Conservation (phyloP, 2,329 filamentous ascomycete species). For the Pseudocercospora crystallina region DNA sequence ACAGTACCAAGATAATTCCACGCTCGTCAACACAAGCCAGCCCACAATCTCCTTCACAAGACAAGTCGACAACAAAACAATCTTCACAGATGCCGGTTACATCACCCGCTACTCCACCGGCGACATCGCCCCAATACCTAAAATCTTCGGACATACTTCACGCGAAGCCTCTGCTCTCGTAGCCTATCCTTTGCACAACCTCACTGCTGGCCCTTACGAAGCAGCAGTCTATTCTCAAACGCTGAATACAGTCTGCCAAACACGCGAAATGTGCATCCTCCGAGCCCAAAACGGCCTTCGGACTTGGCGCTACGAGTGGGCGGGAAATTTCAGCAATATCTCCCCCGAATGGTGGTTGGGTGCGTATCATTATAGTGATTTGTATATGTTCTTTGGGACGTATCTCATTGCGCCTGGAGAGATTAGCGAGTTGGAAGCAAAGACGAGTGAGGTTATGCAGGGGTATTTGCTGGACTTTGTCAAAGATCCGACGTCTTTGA, state of each 20-base stretch:
- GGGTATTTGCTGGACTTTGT: slow-evolving; percentile 40
- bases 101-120: slow-evolving; percentile 33
- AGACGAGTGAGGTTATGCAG: slow-evolving; percentile 37
- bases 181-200: slow-evolving; percentile 30
- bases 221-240: slow-evolving; percentile 26
- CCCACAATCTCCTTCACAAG: slow-evolving; percentile 29
- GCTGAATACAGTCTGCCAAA: slow-evolving; percentile 8
- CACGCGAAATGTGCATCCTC: neutral
- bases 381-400: slow-evolving; percentile 39
- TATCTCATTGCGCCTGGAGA: slow-evolving; percentile 30
- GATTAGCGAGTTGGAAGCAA: slow-evolving; percentile 32
- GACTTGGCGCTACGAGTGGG: slow-evolving; percentile 41
- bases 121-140: slow-evolving; percentile 32
- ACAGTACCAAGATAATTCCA: neutral
- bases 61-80: slow-evolving; percentile 18
- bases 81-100: slow-evolving; percentile 30
- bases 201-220: slow-evolving; percentile 10
- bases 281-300: slow-evolving; percentile 28
- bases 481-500: slow-evolving; percentile 31
- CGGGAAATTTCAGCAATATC: slow-evolving; percentile 22
- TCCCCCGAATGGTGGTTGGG: slow-evolving; percentile 33
- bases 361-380: slow-evolving; percentile 38
- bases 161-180: slow-evolving; percentile 29
- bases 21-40: neutral
- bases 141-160: slow-evolving; percentile 36